Conservation (phyloP, 2,329 filamentous ascomycete species). For the Tolypocladium inflatum region DNA sequence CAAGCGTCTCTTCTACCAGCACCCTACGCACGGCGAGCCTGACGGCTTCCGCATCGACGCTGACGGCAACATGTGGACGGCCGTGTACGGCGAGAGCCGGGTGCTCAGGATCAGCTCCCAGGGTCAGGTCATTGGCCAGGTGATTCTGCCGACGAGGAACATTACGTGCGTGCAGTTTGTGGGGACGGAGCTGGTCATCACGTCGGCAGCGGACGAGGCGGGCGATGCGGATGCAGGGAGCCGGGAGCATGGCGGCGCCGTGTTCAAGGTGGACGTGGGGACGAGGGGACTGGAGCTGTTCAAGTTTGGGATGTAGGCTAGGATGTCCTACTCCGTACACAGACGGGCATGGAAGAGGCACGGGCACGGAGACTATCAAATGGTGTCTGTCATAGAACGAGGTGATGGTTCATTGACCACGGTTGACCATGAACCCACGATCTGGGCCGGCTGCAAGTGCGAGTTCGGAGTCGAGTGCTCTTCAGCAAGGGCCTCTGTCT, state of each 20-base stretch:
- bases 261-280: conserved; percentile 73
- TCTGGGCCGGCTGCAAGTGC: not conserved
- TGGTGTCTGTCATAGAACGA: not conserved
- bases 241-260: conserved; percentile 54
- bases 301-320: conserved; percentile 47
- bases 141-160: conserved; percentile 67
- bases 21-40: conserved; percentile 57
- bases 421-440: not conserved
- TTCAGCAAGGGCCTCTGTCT: not conserved
- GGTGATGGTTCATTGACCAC: no score
- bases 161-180: conserved; percentile 76
- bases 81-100: conserved; percentile 68
- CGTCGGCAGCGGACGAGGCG: conserved; percentile 56
- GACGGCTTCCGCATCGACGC: conserved; percentile 81
- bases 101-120: conserved; percentile 65
- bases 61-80: conserved; percentile 82
- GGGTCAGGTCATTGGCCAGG: conserved; percentile 63
- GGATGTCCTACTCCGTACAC: not conserved
- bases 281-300: conserved; percentile 53
- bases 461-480: not conserved
- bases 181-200: conserved; percentile 68
- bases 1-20: conserved; percentile 63
- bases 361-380: no score
- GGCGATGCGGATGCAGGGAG: conserved; percentile 51
- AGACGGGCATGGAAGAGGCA: not conserved